Evolutionary conservation across 202 grass and related monocot genomes (phyloP).

Genomic region (Elaeis oleifera): DNA sequence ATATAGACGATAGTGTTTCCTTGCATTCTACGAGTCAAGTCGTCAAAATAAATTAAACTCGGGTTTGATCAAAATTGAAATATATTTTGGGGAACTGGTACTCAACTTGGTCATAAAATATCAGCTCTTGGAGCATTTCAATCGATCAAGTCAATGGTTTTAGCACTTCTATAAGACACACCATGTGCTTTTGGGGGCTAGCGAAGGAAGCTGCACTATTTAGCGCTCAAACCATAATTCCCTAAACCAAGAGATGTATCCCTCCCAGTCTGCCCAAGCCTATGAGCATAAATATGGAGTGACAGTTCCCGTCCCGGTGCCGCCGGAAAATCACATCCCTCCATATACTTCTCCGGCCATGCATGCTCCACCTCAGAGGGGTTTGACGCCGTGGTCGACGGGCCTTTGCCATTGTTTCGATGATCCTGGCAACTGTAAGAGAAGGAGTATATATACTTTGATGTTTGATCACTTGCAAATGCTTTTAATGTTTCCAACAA

Average conservation of each 20-base stretch:
- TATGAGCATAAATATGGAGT: slow-evolving; percentile 24
- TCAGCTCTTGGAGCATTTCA: too few relatives aligned
- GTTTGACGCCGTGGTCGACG: slow-evolving; percentile 61
- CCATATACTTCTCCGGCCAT: background rate
- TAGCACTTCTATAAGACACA: too few relatives aligned
- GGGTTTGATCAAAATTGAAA: too few relatives aligned
- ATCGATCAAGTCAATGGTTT: too few relatives aligned
- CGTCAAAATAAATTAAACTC: too few relatives aligned
- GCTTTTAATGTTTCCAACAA: too few relatives aligned
- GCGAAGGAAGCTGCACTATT: too few relatives aligned
- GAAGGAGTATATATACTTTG: background rate
- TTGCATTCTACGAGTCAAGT: too few relatives aligned
- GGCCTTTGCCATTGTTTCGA: slow-evolving; percentile 97
- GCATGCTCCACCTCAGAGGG: slow-evolving; percentile 17
- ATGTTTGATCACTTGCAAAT: too few relatives aligned
- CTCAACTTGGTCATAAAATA: too few relatives aligned
- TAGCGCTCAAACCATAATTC: background rate
- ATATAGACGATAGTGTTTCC: too few relatives aligned
- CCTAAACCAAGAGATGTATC: slow-evolving; percentile 47
- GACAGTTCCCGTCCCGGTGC: slow-evolving; percentile 13
- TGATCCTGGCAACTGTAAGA: slow-evolving; percentile 88
- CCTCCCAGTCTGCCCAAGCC: slow-evolving; percentile 25
- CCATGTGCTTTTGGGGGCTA: background rate
- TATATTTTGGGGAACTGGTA: too few relatives aligned
- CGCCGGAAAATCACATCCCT: slow-evolving; percentile 10